Base-by-base conservation (phyloP, 352 stramenopile species). In the Sclerospora graminicola region DNA sequence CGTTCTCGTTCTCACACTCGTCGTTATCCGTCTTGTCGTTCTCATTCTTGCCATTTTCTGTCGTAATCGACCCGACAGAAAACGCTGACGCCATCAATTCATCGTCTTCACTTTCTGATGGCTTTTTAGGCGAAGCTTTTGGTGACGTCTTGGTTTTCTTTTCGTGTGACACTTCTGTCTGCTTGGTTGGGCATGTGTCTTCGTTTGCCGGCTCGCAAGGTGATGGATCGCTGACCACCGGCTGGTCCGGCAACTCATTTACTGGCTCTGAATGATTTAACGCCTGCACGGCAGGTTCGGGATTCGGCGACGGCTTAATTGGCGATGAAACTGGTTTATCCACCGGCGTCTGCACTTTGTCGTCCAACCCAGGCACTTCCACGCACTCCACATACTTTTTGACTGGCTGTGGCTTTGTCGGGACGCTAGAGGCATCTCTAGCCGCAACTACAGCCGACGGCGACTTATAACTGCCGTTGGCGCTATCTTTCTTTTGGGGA, bases 361-460 rank as follows among this genome's bases (percentile, higher is more conserved):
- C 63, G 29, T 75, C 48, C 8, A 78, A 35, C 7, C 63, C 62
- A 9, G 81, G 54, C 18, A 84, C 28, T 36, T 82, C 69, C 18
- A 77, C 59, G 34, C 33, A 76, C 45, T 71, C 53, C 38, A 54
- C 41, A 0, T 34, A 41, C n/a, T 57, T 55, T 32, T 57, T 57
- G 7, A 32, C 9, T 10, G 54, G 48, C 40, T 63, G 39, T 24
- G 55, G 49, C 40, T 59, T 55, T n/a, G 57, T 28, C 21, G 61
- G 49, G 33, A 69, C 57, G 8, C 66, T 60, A 19, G 42, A 60
- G 19, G 23, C 33, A 14, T 63, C 54, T 34, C 31, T 57, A 31
- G 52, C 53, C 11, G 51, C 41, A 20, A 61, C 32, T 35, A 62
- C 49, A 29, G 54, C 46, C 11, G 60, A 64, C 46, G 51, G 46